A percentile compares a stretch with the other conserved stretches of the same genome.
Conservation (phyloP, 2,329 filamentous ascomycete genomes). For the Epichloe hybrida region DNA sequence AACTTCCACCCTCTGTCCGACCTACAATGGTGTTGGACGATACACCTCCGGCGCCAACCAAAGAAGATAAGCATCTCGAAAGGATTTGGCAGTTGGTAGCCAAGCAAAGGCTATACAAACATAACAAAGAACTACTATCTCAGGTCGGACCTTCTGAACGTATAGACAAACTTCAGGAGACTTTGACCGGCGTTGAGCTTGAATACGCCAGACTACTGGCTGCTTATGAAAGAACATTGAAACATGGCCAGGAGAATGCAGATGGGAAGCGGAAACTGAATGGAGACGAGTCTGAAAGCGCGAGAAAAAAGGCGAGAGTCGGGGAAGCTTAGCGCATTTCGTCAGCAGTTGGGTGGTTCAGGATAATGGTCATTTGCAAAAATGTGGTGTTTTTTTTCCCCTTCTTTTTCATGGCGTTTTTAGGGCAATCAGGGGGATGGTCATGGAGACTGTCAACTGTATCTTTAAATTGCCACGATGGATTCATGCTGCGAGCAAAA, state of each 20-base stretch:
- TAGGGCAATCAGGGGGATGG: background rate
- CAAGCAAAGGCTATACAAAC: slow-evolving; percentile 64
- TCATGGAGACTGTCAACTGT: background rate
- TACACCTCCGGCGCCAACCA: slow-evolving; percentile 30
- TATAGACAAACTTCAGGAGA: slow-evolving; percentile 58
- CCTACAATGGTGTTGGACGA: slow-evolving; percentile 32
- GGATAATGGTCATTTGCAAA: background rate
- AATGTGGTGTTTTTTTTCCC: background rate
- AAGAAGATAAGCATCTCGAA: slow-evolving; percentile 47
- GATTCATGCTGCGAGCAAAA: no score
- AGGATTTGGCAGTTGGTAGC: slow-evolving; percentile 60
- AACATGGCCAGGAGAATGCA: slow-evolving; percentile 12
- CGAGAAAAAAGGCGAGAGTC: slow-evolving; percentile 33
- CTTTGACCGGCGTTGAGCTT: slow-evolving; percentile 52
- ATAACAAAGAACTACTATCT: slow-evolving; percentile 57
- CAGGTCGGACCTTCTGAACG: slow-evolving; percentile 57
- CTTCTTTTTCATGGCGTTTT: no score
- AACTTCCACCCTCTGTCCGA: slow-evolving; percentile 41
- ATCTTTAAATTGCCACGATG: background rate
- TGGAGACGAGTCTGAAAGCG: slow-evolving; percentile 13
- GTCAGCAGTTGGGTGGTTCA: background rate
- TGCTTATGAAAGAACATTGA: slow-evolving; percentile 26
- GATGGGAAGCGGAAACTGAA: slow-evolving; percentile 35
- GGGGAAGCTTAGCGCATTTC: slow-evolving; percentile 16
- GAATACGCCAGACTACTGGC: slow-evolving; percentile 58